A percentile compares a stretch with the other conserved stretches of the same genome.
Conservation (phyloP, 352 stramenopile genomes). For the Globisporangium carolinianum region DNA sequence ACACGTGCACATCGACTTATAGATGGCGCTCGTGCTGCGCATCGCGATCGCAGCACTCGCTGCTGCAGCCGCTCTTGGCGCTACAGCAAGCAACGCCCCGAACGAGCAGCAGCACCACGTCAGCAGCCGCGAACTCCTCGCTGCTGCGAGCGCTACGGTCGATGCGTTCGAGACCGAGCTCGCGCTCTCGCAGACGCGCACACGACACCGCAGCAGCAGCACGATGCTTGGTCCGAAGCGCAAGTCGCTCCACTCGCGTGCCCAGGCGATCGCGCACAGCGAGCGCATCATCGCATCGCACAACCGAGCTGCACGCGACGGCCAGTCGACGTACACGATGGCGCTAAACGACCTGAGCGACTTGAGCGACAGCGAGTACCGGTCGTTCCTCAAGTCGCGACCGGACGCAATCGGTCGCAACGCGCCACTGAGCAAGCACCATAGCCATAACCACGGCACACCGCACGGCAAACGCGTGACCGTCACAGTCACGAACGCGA, state of each 20-base stretch:
- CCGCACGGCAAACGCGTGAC: slow-evolving; percentile 6
- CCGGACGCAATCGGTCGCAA: slow-evolving; percentile 16
- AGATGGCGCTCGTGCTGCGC: background rate
- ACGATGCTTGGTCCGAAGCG: slow-evolving; percentile 30
- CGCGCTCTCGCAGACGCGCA: background rate
- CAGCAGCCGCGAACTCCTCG: background rate
- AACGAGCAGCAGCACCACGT: background rate
- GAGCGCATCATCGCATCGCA: slow-evolving; percentile 28
- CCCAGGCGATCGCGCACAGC: slow-evolving; percentile 35
- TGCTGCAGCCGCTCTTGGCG: background rate
- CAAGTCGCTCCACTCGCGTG: slow-evolving; percentile 30
- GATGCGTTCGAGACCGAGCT: background rate
- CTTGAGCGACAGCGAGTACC: slow-evolving; percentile 60
- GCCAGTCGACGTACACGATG: slow-evolving; percentile 42
- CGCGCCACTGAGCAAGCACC: slow-evolving; percentile 1
- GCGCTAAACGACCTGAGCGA: slow-evolving; percentile 63
- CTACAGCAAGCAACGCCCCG: background rate
- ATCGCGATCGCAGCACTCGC: background rate
- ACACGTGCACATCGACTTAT: too few relatives aligned
- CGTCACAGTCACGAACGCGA: slow-evolving; percentile 14
- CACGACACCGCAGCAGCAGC: background rate
- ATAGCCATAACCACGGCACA: background rate
- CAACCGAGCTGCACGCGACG: slow-evolving; percentile 37
- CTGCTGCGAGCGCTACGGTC: background rate
- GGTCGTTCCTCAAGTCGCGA: slow-evolving; percentile 41